Percentiles rank a stretch among this genome's conserved stretches.
Evolutionary conservation across 129 eudicot genomes (phyloP).

Genomic region (Helianthus tuberosus): DNA sequence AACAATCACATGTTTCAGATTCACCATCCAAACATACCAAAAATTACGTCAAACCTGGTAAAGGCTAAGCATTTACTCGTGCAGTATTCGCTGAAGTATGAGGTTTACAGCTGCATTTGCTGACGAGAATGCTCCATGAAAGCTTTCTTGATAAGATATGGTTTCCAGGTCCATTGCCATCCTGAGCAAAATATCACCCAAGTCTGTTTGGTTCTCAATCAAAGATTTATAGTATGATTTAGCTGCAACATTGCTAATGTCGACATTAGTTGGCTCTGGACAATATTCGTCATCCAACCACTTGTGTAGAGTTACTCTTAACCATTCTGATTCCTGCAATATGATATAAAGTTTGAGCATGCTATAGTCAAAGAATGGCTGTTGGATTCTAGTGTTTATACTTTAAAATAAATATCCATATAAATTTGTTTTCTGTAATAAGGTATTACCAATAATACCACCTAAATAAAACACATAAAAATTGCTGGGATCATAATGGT

Average conservation of each 20-base stretch:
- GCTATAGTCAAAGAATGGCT: conserved; percentile 12
- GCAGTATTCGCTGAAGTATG: conserved; percentile 65
- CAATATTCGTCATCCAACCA: conserved; percentile 96
- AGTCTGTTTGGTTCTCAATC: conserved; percentile 60
- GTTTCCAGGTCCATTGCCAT: conserved; percentile 79
- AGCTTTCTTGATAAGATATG: conserved; percentile 87
- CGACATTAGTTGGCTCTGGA: conserved; percentile 83
- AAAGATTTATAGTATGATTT: conserved; percentile 67
- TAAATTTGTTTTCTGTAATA: background rate
- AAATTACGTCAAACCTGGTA: conserved; percentile 40
- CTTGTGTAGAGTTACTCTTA: conserved; percentile 72
- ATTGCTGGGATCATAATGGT: background rate
- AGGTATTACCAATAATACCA: background rate
- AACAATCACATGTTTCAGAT: background rate
- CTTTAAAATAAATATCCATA: background rate
- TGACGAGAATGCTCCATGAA: conserved; percentile 92
- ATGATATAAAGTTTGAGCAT: conserved; percentile 14
- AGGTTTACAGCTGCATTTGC: conserved; percentile 96
- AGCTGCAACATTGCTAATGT: conserved; percentile 84
- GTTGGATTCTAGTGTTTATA: conserved; percentile 5
- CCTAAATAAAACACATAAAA: background rate
- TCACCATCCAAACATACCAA: conserved; percentile 16
- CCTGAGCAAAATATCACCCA: conserved; percentile 76
- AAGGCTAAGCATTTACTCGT: conserved; percentile 37
- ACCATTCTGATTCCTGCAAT: conserved; percentile 91